Percentiles rank a stretch among this genome's conserved stretches.
Conservation (phyloP, 805 yeast species). For the Alloascoidea hylecoeti region DNA sequence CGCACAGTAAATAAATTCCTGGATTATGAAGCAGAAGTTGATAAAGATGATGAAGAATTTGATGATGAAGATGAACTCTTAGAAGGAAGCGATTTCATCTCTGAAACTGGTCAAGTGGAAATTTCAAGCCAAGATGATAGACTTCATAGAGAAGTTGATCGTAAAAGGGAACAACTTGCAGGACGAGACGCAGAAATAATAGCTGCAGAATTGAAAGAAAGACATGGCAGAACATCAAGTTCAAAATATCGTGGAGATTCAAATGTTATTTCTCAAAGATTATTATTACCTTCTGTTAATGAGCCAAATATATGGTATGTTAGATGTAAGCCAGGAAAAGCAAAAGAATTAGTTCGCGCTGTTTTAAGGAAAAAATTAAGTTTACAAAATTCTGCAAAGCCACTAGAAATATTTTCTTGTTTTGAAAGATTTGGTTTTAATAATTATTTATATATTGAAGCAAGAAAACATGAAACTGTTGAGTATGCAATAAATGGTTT, state of each 20-base stretch:
- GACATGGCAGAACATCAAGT: slow-evolving; percentile 78
- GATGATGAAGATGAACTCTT: slow-evolving; percentile 94
- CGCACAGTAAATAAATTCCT: slow-evolving; percentile 66
- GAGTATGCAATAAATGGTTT: slow-evolving; percentile 80
- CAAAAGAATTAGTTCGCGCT: slow-evolving; percentile 79
- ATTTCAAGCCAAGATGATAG: slow-evolving; percentile 46
- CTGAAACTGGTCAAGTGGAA: slow-evolving; percentile 43
- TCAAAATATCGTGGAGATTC: slow-evolving; percentile 76
- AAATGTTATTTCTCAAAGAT: slow-evolving; percentile 82
- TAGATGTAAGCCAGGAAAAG: slow-evolving; percentile 85
- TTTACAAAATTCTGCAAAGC: slow-evolving; percentile 55
- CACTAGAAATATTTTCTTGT: slow-evolving; percentile 76
- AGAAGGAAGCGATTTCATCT: slow-evolving; percentile 54
- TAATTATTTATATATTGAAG: slow-evolving; percentile 90
- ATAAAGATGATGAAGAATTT: slow-evolving; percentile 89
- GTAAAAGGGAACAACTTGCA: slow-evolving; percentile 55
- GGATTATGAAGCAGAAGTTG: slow-evolving; percentile 98
- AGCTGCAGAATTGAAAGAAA: slow-evolving; percentile 83
- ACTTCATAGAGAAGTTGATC: slow-evolving; percentile 81
- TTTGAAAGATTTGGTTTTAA: slow-evolving; percentile 90
- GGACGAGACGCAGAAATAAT: slow-evolving; percentile 91
- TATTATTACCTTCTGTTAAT: slow-evolving; percentile 87
- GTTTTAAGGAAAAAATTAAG: slow-evolving; percentile 74
- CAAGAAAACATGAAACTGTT: slow-evolving; percentile 85
- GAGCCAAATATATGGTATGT: slow-evolving; percentile 96